Base-by-base conservation (phyloP, 345 rosid species). In the Ceriops zippeliana region DNA sequence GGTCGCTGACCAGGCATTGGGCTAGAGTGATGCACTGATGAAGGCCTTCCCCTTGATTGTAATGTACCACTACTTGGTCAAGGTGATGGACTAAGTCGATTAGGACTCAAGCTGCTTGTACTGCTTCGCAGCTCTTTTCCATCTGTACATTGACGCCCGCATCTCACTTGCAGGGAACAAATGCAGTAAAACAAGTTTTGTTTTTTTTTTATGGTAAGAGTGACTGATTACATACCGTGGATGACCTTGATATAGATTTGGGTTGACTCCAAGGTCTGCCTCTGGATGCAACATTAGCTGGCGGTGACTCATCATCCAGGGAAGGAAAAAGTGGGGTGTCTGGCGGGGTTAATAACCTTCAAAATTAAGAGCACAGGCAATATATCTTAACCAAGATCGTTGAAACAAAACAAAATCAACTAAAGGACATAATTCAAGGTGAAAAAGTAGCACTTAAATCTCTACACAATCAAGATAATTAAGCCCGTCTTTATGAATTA, bases 241-340 rank as follows among this genome's bases (percentile, higher is more conserved):
- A 91, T 66, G 96, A 91, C 84, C 96, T 85, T 61, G 98, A 90
- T 84, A 91, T 83, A 27, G 99, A 83, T 84, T 87, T 81, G 30
- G 92, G 87, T 75, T 95, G 99, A 74, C 93, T 90, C 67, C 83
- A 85, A 51, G 91, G 86, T 69, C 99, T 92, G 47, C 99, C 98
- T 81, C 91, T 90, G 46, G 81, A 73, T 32, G 74, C 73, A 82
- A 75, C 81, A 84, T 73, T 84, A 66, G 80, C 82, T 63, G 85
- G 75, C 8, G 78, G 83, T 7, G 90, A 88, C 61, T 88, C 93
- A 66, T 95, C 93, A 61, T 95, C 98, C 92, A 95, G 65, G 2
- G 96, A 91, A 68, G 87, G 93, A 79, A 95, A 95, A 67, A 95
- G 97, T 6, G 99, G 99, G 57, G 99, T 90, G 57, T 91, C 98